Base-by-base conservation (phyloP, 805 yeast species). In the Schwanniomyces polymorphus region DNA sequence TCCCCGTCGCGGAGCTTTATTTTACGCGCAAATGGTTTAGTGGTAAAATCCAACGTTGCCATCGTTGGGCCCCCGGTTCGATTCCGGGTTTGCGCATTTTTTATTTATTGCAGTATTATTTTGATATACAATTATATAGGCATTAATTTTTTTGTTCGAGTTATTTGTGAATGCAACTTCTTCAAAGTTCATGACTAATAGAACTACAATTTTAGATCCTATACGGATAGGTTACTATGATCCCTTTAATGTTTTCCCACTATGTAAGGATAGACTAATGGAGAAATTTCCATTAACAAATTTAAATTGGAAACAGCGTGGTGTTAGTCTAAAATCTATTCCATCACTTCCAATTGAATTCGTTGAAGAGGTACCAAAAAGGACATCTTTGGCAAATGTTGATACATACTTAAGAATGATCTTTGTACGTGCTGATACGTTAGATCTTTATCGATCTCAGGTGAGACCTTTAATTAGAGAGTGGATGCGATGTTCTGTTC, bases 381-480 rank as follows among this genome's bases (percentile, higher is more conserved):
- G 29, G 40, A 45, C 35, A 46, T 33, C 18, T 44, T 9, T 33
- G 28, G 41, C 39, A 27, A 43, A 45, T 27, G 53, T 47, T 27
- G 66, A 75, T 5, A 82, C 87, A 1, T 82, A 85, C 54, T 69
- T 88, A 40, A 77, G 85, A 52, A 59, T 91, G 17, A 83, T 92
- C 72, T 79, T 91, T 46, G 75, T 92, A 7, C 78, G 78, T 46
- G 80, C 85, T 49, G 82, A 80, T 5, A 80, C 79, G 38, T 63
- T 86, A 16, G 98, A 92, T 12, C 80, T 80, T 1, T 92, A 92
- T 63, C 74, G 95, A 49, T 64, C 86, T 0, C 88, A 85, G 57
- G 90, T 87, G 0, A 78, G 99, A 34, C 96, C 96, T 1, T 70
- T 90, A 53, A 81, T 91, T 18, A 78, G 76, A 41, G 94, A 86